Base-by-base conservation (phyloP, 2,329 filamentous ascomycete species). In the Trichoderma gracile region DNA sequence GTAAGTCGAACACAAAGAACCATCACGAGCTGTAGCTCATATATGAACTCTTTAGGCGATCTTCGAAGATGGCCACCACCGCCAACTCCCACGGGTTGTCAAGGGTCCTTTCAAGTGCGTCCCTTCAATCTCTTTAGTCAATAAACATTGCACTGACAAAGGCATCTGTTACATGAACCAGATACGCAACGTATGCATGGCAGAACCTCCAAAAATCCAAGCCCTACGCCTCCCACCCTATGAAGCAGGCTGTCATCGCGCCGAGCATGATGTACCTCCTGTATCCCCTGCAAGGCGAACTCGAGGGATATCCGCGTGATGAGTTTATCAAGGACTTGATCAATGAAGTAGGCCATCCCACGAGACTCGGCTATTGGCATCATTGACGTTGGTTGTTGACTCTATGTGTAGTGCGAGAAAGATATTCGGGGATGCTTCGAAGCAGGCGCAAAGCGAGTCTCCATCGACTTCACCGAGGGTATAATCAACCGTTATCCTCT, bases 391-490 rank as follows among this genome's bases (percentile, higher is more conserved):
- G 25, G 17, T n/a, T n/a, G 30, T 19, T 47, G 33, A 63, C 2
- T 5, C 12, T 8, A 30, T 2, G 5, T 21, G 19, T 17, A 63
- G 62, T 67, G 66, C 45, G 64, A 63, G 19, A 67, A 67, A 33
- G 66, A 67, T 15, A 66, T 67, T 21, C 55, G 66, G 7, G 66
- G 64, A 21, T 66, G 64, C 27, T 67, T 67, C 23, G 56, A 25
- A 17, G 30, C 64, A 17, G 66, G 66, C 30, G 66, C 66, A 9
- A 55, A 55, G n/a, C 38, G 66, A 25, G 64, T 67, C 17, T 63
- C 58, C 17, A 64, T 67, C 47, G 64, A 67, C 38, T 67, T 67
- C 38, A 67, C 66, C n/a, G 66, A 67, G 38, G 61, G 60, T 63
- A 56, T 50, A 1, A 6, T 10, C 12, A 9, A n/a, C 21, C 12